Conservation (phyloP, 1,139 yeast species). For the Nadsonia commutata region DNA sequence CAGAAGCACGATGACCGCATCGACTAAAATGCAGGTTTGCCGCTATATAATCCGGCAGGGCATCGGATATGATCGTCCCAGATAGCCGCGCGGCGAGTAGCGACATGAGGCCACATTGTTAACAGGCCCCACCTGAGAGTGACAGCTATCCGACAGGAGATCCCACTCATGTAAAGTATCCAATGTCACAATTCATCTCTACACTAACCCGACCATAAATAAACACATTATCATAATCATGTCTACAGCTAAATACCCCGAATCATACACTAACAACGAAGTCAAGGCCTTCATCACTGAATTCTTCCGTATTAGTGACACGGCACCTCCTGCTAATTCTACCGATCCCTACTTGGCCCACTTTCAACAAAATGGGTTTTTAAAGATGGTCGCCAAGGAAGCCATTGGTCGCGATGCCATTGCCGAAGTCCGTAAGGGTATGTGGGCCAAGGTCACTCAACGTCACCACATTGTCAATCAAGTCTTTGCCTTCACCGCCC, state of each 20-base stretch:
- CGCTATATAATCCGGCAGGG: too few relatives aligned
- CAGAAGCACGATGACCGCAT: too few relatives aligned
- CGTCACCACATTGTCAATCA: conserved; percentile 18
- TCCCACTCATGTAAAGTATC: too few relatives aligned
- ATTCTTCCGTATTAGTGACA: background rate
- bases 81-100: too few relatives aligned
- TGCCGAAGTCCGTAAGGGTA: conserved; percentile 13
- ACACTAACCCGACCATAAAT: too few relatives aligned
- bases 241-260: background rate
- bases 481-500: conserved; percentile 12
- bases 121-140: too few relatives aligned
- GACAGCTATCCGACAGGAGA: too few relatives aligned
- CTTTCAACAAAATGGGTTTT: background rate
- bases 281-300: background rate
- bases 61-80: too few relatives aligned
- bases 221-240: background rate
- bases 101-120: too few relatives aligned
- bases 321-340: background rate
- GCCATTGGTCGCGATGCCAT: conserved; percentile 9
- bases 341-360: conserved; percentile 10
- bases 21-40: too few relatives aligned
- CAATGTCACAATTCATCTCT: too few relatives aligned
- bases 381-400: conserved; percentile 8
- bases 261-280: background rate
- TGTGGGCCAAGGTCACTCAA: conserved; percentile 18